phyloP scores from a whole-genome alignment of 495 filamentous ascomycete species.

The Annulohypoxylon bovei region DNA sequence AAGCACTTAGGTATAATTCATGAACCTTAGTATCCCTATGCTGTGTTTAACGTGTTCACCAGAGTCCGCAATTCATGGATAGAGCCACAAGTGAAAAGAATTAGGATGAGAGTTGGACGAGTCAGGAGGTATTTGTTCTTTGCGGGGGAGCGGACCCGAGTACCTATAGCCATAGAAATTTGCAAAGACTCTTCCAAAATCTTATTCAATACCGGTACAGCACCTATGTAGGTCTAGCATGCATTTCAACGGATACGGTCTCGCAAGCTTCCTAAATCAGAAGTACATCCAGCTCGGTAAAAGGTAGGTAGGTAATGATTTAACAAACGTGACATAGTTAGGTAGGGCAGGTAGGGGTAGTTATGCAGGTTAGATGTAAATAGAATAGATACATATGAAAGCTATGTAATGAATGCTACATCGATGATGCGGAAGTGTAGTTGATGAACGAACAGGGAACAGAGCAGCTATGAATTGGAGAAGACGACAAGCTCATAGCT shows the following conservation, averaged over 20 bases:
- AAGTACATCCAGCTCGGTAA: neutral
- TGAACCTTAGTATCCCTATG: neutral
- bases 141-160: neutral
- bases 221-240: neutral
- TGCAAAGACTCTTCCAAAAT: neutral
- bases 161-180: neutral
- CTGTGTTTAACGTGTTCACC: neutral
- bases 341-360: neutral
- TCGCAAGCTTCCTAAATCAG: slow-evolving; percentile 1
- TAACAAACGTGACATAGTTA: neutral
- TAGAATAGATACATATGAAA: neutral
- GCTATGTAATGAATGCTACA: neutral
- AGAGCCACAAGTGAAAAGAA: neutral
- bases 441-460: neutral
- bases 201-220: neutral
- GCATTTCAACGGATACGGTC: neutral
- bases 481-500: neutral
- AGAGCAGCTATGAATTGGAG: neutral
- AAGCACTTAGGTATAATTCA: neutral
- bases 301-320: neutral
- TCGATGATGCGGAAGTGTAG: neutral
- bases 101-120: neutral
- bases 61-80: neutral
- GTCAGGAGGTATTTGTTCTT: neutral
- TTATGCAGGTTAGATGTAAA: neutral